Base-by-base conservation (phyloP, 2,329 filamentous ascomycete genomes). In the Falciphora oryzae region DNA sequence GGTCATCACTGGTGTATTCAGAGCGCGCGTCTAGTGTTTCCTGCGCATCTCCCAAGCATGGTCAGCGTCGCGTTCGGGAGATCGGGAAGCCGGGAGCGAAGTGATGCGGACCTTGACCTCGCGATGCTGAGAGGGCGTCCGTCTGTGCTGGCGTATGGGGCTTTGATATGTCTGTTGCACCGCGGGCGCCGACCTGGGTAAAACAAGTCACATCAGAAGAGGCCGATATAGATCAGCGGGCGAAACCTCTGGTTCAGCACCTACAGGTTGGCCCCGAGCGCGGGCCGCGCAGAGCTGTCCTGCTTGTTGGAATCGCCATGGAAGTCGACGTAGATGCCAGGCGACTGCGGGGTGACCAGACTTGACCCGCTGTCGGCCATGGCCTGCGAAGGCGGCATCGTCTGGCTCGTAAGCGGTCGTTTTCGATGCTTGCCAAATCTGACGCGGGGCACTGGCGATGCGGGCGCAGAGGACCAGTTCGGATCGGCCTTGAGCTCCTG, bases 11-110 rank as follows among this genome's bases (percentile, higher is more conserved):
- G 67, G 86, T 89, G 76, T 96, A 96, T 73, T 95, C 88, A 35
- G 92, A 93, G 66, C 87, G 88, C 64, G 94, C 94, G 81, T 97
- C 89, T 71, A 97, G 86, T 3, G 94, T 97, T 86, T 97, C 93
- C 90, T 94, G 70, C 35, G n/a, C 25, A 38, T 29, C 27, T 38
- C 11, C 29, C 28, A 16, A n/a, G 32, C 16, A 44, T 8, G 11
- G 27, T 28, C 29, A 61, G 32, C 38, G 11, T 28, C 7, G 27
- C 6, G 27, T 10, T 7, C 4, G 18, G 38, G 11, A 27, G 38
- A 22, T 27, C 3, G 32, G 11, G n/a, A 7, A 29, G 29, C 27
- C 14, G 3, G 13, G 28, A 32, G 50, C 10, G 25, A 28, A 28
- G 27, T 31, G 22, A 7, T 28, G 62, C 77, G 67, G 67, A 85